Percentiles rank a stretch among this genome's conserved stretches.
phyloP scores from a whole-genome alignment of 768 basidiomycete species.

The Trametes sanguinea region DNA sequence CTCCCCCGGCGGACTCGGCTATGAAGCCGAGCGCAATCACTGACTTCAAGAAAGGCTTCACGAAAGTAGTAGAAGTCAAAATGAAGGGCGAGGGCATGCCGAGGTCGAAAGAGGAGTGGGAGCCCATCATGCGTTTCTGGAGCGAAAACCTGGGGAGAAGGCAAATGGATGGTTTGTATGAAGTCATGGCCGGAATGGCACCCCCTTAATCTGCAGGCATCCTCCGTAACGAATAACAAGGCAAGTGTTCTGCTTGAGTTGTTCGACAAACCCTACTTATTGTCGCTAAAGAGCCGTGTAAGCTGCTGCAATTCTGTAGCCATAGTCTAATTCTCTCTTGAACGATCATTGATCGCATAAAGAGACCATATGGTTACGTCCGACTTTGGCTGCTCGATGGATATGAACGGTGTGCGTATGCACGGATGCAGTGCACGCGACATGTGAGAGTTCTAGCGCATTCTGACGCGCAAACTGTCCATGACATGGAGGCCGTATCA shows the following conservation, averaged over 20 bases:
- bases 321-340: no score
- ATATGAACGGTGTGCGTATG: neutral
- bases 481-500: neutral
- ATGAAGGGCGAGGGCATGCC: conserved; percentile 69
- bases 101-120: conserved; percentile 73
- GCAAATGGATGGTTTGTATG: conserved; percentile 61
- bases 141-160: conserved; percentile 62
- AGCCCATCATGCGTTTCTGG: conserved; percentile 87
- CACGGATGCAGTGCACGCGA: neutral
- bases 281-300: no score
- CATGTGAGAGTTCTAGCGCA: neutral
- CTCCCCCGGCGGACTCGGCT: conserved; percentile 46
- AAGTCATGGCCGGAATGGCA: conserved; percentile 52
- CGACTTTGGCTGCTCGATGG: no score
- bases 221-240: no score
- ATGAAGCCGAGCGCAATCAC: conserved; percentile 47
- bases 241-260: no score
- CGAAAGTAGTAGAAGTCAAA: conserved; percentile 48
- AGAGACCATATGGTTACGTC: no score
- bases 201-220: conserved; percentile 6
- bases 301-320: no score
- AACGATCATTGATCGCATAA: no score
- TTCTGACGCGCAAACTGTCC: neutral
- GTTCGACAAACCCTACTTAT: no score
- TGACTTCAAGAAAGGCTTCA: conserved; percentile 65